These are phyloP conservation scores for Solanum verrucosum DNA, from an alignment of 257 asterid genomes.

Conservation along the genomic window DNA sequence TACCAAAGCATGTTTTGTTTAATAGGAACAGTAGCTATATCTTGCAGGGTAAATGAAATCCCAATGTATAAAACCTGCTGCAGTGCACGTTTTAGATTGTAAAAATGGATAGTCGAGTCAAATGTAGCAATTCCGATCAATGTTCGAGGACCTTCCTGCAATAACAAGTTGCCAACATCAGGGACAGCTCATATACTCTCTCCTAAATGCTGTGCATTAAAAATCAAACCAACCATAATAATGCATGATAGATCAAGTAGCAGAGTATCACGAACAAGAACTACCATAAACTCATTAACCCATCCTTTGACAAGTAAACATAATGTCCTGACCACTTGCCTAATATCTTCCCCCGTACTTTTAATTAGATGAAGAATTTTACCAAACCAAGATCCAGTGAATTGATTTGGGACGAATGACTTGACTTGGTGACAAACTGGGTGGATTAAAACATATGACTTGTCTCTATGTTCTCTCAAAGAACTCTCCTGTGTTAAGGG, in stretches of 20 bases:
- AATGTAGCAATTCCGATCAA: constrained; percentile 93
- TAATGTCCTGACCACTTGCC: background rate
- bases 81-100: constrained; percentile 71
- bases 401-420: background rate
- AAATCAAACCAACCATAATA: background rate
- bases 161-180: constrained; percentile 1
- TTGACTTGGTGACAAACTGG: background rate
- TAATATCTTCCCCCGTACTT: background rate
- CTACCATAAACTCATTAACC: background rate
- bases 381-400: background rate
- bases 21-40: background rate
- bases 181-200: background rate
- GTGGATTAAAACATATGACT: background rate
- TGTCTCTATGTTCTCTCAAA: background rate
- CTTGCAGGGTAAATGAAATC: background rate
- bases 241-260: background rate
- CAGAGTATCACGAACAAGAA: background rate
- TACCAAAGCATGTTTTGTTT: background rate
- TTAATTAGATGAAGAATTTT: background rate
- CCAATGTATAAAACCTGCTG: constrained; percentile 54
- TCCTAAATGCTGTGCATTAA: background rate
- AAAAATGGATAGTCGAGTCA: constrained; percentile 90
- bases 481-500: background rate
- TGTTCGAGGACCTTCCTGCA: constrained; percentile 93
- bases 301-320: background rate